phyloP scores from a whole-genome alignment of 164 flowering plant genomes.

The Dillenia turbinata region DNA sequence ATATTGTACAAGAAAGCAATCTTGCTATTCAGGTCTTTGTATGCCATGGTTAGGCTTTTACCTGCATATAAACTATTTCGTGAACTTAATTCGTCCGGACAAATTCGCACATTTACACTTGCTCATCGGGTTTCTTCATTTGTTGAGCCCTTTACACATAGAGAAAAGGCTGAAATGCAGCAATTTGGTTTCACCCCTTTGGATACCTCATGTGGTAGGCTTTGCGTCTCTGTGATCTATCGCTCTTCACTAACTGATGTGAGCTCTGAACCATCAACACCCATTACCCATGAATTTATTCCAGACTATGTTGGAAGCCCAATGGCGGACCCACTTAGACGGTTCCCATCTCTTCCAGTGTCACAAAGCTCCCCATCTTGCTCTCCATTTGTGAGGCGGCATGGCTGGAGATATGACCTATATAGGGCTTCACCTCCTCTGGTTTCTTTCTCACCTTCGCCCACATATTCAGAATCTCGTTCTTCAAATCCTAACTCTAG shows the following conservation, averaged over 20 bases:
- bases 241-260: slow-evolving; percentile 47
- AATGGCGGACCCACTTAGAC: slow-evolving; percentile 65
- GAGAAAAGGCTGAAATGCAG: slow-evolving; percentile 81
- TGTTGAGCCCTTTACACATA: slow-evolving; percentile 69
- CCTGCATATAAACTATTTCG: slow-evolving; percentile 82
- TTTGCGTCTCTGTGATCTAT: slow-evolving; percentile 71
- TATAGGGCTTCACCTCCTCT: slow-evolving; percentile 52
- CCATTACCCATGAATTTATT: slow-evolving; percentile 72
- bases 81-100: slow-evolving; percentile 65
- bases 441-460: slow-evolving; percentile 49
- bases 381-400: slow-evolving; percentile 59
- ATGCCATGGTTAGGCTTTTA: slow-evolving; percentile 69
- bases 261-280: slow-evolving; percentile 54
- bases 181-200: slow-evolving; percentile 65
- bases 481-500: slow-evolving; percentile 30
- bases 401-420: slow-evolving; percentile 75
- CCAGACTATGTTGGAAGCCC: slow-evolving; percentile 98
- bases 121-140: slow-evolving; percentile 61
- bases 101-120: slow-evolving; percentile 45
- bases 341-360: slow-evolving; percentile 59
- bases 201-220: slow-evolving; percentile 76
- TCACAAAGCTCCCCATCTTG: slow-evolving; percentile 46
- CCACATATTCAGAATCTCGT: slow-evolving; percentile 49
- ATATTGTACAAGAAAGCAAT: slow-evolving; percentile 62
- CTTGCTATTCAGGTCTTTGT: slow-evolving; percentile 73